Evolutionary conservation across 345 rosid species (phyloP).

Genomic region (Boechera retrofracta): DNA sequence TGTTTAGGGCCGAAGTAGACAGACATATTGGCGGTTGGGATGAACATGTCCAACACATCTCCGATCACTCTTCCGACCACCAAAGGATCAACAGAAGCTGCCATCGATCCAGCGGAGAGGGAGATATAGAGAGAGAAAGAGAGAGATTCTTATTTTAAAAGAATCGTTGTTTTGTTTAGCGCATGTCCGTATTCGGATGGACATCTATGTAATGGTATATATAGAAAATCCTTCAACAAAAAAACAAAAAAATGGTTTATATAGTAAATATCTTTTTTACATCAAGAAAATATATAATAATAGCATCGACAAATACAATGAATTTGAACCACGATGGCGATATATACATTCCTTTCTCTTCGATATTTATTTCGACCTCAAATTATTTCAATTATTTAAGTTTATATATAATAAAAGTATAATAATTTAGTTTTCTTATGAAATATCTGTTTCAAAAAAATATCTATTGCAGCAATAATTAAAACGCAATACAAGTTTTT

Average conservation of each 20-base stretch:
- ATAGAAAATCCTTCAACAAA: slow-evolving; percentile 8
- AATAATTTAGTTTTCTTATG: background rate
- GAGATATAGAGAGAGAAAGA: background rate
- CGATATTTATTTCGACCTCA: background rate
- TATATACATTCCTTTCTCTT: background rate
- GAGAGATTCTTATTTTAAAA: background rate
- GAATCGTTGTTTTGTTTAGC: slow-evolving; percentile 35
- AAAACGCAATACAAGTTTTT: background rate
- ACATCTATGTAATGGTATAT: slow-evolving; percentile 24
- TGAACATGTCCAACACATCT: slow-evolving; percentile 85
- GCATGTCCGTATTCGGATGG: slow-evolving; percentile 40
- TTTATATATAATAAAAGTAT: background rate
- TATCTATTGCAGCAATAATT: background rate
- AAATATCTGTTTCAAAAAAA: background rate
- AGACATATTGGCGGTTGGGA: slow-evolving; percentile 65
- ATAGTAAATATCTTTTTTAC: too few species aligned
- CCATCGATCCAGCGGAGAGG: slow-evolving; percentile 48
- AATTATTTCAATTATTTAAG: background rate
- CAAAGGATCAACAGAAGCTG: slow-evolving; percentile 77
- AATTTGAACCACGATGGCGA: slow-evolving; percentile 20
- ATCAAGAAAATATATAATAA: background rate
- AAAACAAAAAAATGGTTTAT: too few species aligned
- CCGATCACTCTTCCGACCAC: slow-evolving; percentile 88
- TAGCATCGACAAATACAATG: slow-evolving; percentile 36
- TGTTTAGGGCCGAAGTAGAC: slow-evolving; percentile 74